phyloP scores from a whole-genome alignment of 73 alveolate species.

The Paramecium biaurelia region DNA sequence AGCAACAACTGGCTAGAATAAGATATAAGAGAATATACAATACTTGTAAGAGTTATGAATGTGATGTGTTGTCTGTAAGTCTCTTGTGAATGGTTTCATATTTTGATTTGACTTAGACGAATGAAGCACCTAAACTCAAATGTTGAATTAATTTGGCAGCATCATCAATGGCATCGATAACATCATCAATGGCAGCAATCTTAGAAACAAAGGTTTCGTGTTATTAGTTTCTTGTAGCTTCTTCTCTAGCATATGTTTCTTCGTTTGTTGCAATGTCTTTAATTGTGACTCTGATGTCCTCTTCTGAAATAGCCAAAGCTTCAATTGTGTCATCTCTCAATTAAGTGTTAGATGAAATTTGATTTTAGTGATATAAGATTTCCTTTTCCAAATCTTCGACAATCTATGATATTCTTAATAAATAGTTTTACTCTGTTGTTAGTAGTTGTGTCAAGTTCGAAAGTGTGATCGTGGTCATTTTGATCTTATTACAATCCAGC shows the following conservation, averaged over 20 bases:
- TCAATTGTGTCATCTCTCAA: constrained; percentile 53
- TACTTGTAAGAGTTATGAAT: constrained; percentile 48
- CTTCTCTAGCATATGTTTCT: constrained; percentile 42
- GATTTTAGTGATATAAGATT: constrained; percentile 7
- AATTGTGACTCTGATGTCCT: constrained; percentile 46
- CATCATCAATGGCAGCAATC: constrained; percentile 53
- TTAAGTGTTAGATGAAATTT: constrained; percentile 17
- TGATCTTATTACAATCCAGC: constrained; percentile 41
- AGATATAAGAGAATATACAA: not conserved
- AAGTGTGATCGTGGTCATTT: constrained; percentile 23
- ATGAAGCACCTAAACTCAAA: constrained; percentile 57
- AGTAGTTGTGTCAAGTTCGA: not conserved
- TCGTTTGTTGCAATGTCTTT: constrained; percentile 45
- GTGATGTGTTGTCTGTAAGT: constrained; percentile 47
- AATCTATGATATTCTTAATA: not conserved
- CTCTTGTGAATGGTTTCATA: constrained; percentile 51
- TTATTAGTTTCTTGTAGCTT: constrained; percentile 47
- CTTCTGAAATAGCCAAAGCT: constrained; percentile 47
- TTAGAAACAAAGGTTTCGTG: constrained; percentile 48
- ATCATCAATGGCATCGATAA: constrained; percentile 64
- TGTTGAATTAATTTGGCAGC: constrained; percentile 61
- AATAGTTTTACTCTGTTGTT: not conserved
- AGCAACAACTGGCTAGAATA: constrained; percentile 40
- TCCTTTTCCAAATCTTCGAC: constrained; percentile 38
- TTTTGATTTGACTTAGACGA: constrained; percentile 58